phyloP scores from a whole-genome alignment of 768 basidiomycete genomes.

The Coprinopsis marcescibilis region DNA sequence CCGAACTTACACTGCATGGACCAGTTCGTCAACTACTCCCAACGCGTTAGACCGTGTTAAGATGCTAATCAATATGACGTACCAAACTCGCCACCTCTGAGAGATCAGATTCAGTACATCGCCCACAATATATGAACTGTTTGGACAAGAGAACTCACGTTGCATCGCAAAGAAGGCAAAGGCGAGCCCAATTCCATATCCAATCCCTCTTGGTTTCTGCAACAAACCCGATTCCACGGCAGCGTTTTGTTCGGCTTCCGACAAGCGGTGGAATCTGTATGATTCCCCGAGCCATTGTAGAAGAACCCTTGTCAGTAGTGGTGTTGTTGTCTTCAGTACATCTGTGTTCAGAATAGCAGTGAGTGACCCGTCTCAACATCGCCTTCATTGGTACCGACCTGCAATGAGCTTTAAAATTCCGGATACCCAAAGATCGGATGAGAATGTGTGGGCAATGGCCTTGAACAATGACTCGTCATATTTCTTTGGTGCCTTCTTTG shows the following conservation, averaged over 20 bases:
- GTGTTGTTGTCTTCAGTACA: constrained; percentile 47
- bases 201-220: constrained; percentile 41
- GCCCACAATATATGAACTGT: background rate
- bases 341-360: constrained; percentile 19
- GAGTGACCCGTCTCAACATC: background rate
- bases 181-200: constrained; percentile 58
- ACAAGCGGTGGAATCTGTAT: constrained; percentile 34
- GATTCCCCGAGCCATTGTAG: constrained; percentile 53
- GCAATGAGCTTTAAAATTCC: constrained; percentile 40
- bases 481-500: constrained; percentile 10
- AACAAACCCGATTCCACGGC: constrained; percentile 21
- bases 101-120: background rate
- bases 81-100: constrained; percentile 36
- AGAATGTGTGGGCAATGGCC: constrained; percentile 43
- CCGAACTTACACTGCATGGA: constrained; percentile 32
- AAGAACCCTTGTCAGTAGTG: constrained; percentile 53
- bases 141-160: constrained; percentile 27
- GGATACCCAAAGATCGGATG: constrained; percentile 38
- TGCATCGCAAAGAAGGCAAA: constrained; percentile 58
- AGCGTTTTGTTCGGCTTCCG: constrained; percentile 30
- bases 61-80: constrained; percentile 11
- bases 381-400: constrained; percentile 22
- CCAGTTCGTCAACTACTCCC: constrained; percentile 40
- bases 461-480: constrained; percentile 48
- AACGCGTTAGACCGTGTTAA: background rate